phyloP scores from a whole-genome alignment of 345 rosid genomes.

The Abelmoschus esculentus region DNA sequence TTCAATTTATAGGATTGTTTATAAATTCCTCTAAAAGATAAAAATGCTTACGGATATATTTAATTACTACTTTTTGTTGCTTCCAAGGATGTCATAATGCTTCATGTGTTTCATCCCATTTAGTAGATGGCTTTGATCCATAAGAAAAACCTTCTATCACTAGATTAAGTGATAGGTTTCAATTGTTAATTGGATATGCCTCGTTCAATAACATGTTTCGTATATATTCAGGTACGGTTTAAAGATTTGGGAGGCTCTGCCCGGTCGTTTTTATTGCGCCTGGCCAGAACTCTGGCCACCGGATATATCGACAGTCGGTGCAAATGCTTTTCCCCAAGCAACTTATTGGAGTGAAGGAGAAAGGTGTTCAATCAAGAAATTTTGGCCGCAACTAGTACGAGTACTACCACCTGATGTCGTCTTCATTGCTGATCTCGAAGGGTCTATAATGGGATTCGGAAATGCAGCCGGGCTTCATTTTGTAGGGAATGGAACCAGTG shows the following conservation, averaged over 20 bases:
- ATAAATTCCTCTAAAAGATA: too few species aligned
- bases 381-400: slow-evolving; percentile 74
- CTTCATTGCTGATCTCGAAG: slow-evolving; percentile 94
- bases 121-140: background rate
- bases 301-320: too few species aligned
- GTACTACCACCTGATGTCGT: slow-evolving; percentile 73
- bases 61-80: too few species aligned
- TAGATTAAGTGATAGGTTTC: background rate
- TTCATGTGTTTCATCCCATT: background rate
- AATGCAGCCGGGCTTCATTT: slow-evolving; percentile 69
- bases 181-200: background rate
- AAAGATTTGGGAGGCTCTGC: too few species aligned
- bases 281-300: too few species aligned
- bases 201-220: slow-evolving; percentile 2
- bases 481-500: slow-evolving; percentile 57
- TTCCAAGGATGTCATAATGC: too few species aligned
- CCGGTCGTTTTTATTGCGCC: too few species aligned
- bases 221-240: too few species aligned
- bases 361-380: slow-evolving; percentile 52
- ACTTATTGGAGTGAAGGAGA: slow-evolving; percentile 98
- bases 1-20: too few species aligned
- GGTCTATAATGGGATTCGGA: slow-evolving; percentile 68
- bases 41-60: too few species aligned
- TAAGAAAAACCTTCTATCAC: background rate
- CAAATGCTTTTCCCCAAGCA: slow-evolving; percentile 66